Percentiles rank a stretch among this genome's conserved stretches.
phyloP scores from a whole-genome alignment of 148 eudicot genomes.

The Chenopodium berlandieri region DNA sequence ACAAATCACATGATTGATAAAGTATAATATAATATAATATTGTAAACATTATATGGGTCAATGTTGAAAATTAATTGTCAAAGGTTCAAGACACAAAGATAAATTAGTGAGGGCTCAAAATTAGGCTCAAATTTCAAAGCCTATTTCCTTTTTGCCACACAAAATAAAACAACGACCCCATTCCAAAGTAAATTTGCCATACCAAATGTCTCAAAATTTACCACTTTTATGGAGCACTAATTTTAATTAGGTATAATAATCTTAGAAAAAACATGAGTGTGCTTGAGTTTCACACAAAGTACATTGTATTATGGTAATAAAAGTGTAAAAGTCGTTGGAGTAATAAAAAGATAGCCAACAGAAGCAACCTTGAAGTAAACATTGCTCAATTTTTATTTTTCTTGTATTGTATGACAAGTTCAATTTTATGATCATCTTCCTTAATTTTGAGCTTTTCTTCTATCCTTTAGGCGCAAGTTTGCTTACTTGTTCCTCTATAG shows the following conservation, averaged over 20 bases:
- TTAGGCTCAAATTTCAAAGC: background rate
- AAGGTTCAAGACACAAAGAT: background rate
- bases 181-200: conserved; percentile 1
- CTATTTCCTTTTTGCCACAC: background rate
- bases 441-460: background rate
- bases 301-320: background rate
- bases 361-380: background rate
- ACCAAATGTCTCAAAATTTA: background rate
- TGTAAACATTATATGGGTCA: background rate
- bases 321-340: background rate
- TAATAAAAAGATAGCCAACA: background rate
- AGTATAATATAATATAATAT: background rate
- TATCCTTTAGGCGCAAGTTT: conserved; percentile 1
- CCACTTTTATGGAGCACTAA: background rate
- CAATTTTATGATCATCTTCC: background rate
- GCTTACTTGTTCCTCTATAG: background rate
- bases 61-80: background rate
- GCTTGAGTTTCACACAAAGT: conserved; percentile 17
- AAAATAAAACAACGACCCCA: conserved; percentile 1
- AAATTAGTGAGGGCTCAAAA: background rate
- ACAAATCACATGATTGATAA: background rate
- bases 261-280: background rate
- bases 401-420: background rate
- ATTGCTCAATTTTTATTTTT: background rate
- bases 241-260: background rate